Evolutionary conservation across 2,329 filamentous ascomycete species (phyloP).

Genomic region (Fusarium veterinarium): DNA sequence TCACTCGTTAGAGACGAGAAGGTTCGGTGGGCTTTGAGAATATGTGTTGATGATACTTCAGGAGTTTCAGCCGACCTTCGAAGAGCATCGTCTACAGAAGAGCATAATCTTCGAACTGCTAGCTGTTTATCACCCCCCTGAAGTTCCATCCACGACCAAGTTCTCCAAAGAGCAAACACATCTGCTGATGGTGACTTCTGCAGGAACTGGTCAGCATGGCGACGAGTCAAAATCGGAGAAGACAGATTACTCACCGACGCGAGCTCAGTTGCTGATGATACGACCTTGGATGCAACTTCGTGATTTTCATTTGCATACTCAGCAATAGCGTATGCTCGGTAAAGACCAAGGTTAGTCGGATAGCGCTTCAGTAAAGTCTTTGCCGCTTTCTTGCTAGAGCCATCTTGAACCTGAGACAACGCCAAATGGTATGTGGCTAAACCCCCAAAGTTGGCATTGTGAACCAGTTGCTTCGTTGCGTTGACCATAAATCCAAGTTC

Average conservation of each 20-base stretch:
- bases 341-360: slow-evolving; percentile 73
- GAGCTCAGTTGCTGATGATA: slow-evolving; percentile 69
- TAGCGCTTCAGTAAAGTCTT: slow-evolving; percentile 78
- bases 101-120: slow-evolving; percentile 56
- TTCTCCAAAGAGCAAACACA: slow-evolving; percentile 63
- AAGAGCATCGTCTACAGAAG: slow-evolving; percentile 49
- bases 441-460: slow-evolving; percentile 47
- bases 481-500: slow-evolving; percentile 63
- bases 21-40: slow-evolving; percentile 66
- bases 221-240: background rate
- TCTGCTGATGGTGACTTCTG: slow-evolving; percentile 35
- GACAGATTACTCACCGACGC: slow-evolving; percentile 44
- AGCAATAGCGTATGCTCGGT: slow-evolving; percentile 82
- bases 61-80: slow-evolving; percentile 26
- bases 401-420: slow-evolving; percentile 69
- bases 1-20: slow-evolving; percentile 67
- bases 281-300: slow-evolving; percentile 71
- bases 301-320: slow-evolving; percentile 70
- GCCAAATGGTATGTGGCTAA: slow-evolving; percentile 78
- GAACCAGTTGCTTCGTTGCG: slow-evolving; percentile 69
- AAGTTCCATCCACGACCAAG: slow-evolving; percentile 77
- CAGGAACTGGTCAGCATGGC: slow-evolving; percentile 6
- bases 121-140: slow-evolving; percentile 48
- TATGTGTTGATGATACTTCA: slow-evolving; percentile 48
- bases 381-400: slow-evolving; percentile 72